Conservation (phyloP, 768 basidiomycete genomes). For the Lactarius hengduanensis region DNA sequence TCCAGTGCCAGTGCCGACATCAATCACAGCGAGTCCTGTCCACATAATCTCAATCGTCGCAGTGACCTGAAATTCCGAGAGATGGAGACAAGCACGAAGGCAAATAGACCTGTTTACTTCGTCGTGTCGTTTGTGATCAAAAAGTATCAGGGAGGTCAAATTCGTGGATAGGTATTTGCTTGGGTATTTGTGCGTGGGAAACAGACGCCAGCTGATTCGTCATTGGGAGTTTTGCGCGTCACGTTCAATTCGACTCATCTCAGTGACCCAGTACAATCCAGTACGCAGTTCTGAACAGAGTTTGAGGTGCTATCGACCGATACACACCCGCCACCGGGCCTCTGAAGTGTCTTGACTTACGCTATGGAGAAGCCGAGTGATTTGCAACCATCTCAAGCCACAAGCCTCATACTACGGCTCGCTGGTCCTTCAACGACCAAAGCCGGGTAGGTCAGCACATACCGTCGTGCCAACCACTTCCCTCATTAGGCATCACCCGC, state of each 20-base stretch:
- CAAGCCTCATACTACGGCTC: conserved; percentile 72
- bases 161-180: no score
- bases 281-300: no score
- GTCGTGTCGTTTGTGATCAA: neutral
- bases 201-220: no score
- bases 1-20: neutral
- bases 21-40: neutral
- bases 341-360: neutral
- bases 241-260: no score
- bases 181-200: no score
- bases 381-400: conserved; percentile 52
- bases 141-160: neutral
- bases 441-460: conserved; percentile 61
- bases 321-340: no score
- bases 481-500: conserved; percentile 6
- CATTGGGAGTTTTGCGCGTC: no score
- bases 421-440: conserved; percentile 89
- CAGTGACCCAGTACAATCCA: no score
- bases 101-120: neutral
- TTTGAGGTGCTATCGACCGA: no score
- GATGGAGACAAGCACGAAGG: neutral
- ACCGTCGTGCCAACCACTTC: neutral
- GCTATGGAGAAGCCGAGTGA: conserved; percentile 18
- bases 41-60: neutral
- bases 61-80: neutral